Percentiles rank a stretch among this genome's conserved stretches.
Evolutionary conservation across 2,329 filamentous ascomycete species (phyloP).

Genomic region (Cucurbitaria berberidis): DNA sequence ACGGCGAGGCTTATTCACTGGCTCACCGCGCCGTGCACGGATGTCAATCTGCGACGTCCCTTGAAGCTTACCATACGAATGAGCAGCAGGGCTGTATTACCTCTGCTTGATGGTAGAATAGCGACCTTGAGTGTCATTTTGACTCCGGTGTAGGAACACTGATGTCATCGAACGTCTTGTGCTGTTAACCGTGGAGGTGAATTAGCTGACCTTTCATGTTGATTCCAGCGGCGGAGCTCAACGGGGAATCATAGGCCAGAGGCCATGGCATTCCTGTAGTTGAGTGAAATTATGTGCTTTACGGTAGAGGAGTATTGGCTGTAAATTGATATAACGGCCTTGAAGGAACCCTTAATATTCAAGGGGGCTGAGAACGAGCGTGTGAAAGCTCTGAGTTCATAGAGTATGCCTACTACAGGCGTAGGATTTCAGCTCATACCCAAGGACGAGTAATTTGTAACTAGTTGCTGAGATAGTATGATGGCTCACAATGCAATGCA

Average conservation of each 20-base stretch:
- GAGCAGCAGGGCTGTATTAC: constrained; percentile 2
- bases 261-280: neutral
- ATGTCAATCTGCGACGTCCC: constrained; percentile 5
- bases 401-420: no score
- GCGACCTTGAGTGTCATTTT: neutral
- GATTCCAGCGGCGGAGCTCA: constrained; percentile 9
- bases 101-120: constrained; percentile 1
- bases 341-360: neutral
- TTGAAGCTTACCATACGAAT: neutral
- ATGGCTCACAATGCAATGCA: neutral
- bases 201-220: constrained; percentile 5
- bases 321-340: no score
- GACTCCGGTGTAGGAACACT: neutral
- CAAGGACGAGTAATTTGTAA: no score
- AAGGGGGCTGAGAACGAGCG: neutral
- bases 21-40: neutral
- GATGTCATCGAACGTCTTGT: neutral
- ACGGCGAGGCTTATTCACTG: constrained; percentile 1
- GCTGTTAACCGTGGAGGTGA: constrained; percentile 1
- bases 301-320: neutral
- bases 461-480: neutral
- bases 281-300: neutral
- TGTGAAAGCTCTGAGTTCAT: no score
- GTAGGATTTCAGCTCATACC: no score
- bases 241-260: neutral